Base-by-base conservation (phyloP, 768 basidiomycete genomes). In the Suillus occidentalis region DNA sequence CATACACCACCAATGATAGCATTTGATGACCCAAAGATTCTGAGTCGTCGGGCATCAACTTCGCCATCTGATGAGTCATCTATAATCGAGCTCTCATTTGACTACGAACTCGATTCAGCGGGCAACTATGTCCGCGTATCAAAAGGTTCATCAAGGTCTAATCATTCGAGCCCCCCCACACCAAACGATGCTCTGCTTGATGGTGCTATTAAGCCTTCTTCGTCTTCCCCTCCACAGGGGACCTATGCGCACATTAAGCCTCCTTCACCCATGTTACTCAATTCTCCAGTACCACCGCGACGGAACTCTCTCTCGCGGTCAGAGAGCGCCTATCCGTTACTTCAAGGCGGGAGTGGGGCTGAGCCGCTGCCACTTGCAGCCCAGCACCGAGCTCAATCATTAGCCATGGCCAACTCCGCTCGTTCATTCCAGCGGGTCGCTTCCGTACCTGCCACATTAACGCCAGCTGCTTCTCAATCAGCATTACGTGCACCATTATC, bases 371-470 rank as follows among this genome's bases (percentile, higher is more conserved):
- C 28, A 31, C 75, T 67, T 70, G 76, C 65, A 68, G 72, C 55
- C 62, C 79, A 50, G 66, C 73, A 71, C 65, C 78, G 62, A 68
- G 70, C 64, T 66, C 79, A 71, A 69, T 70, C 67, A 52, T 43
- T 57, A 40, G 53, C 71, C 18, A 70, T 70, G 34, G 60, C 66
- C 61, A 66, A 18, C 13, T 63, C 75, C 7, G 71, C 78, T 12
- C 83, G 91, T 59, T 85, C 85, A 7, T 88, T 92, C 70, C 84
- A 87, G 66, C 89, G 91, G 66, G 83, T 86, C 45, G 81, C 84
- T 3, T 93, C 91, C 12, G 87, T 85, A 36, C 86, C 90, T 12
- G 78, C 82, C 60, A 71, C 71, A 43, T 70, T 70, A 56, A 79
- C 73, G 4, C 76, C 70, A 18, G 76, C 69, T 13, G 66, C 76